Conservation (phyloP, 2,329 filamentous ascomycete genomes). For the Botrytis medusae region DNA sequence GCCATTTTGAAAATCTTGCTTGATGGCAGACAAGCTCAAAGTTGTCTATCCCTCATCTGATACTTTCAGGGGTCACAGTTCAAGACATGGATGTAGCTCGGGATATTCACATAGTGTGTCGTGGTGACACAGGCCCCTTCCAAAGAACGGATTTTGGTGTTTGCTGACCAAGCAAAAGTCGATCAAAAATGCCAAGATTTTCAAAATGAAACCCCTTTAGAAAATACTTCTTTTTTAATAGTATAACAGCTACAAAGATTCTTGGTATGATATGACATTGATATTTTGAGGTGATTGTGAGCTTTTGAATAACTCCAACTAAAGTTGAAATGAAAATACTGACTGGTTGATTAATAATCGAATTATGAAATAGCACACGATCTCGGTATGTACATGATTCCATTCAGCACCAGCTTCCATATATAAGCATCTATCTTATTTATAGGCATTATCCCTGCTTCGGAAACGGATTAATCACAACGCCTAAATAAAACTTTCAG, state of each 20-base stretch:
- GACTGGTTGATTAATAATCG: background rate
- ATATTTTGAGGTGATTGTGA: accelerated
- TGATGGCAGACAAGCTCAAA: background rate
- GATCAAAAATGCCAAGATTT: background rate
- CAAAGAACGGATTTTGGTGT: background rate
- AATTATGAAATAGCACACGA: background rate
- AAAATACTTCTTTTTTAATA: too few species aligned
- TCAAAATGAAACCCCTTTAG: background rate
- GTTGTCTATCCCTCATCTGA: background rate
- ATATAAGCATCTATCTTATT: background rate
- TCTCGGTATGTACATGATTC: background rate
- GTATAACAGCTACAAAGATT: too few species aligned
- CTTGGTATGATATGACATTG: accelerated
- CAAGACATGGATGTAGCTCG: slow-evolving; percentile 3
- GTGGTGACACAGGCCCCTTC: background rate
- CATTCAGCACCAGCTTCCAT: background rate
- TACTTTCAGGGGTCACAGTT: slow-evolving; percentile 12
- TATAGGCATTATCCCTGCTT: background rate
- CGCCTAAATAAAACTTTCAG: slow-evolving; percentile 21
- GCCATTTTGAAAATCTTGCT: slow-evolving; percentile 27
- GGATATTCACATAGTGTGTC: background rate
- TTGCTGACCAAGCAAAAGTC: background rate
- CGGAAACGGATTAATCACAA: slow-evolving; percentile 16
- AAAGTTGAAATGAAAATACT: background rate
- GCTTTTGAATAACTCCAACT: accelerated